A percentile compares a stretch with the other conserved stretches of the same genome.
Conservation (phyloP, 2,329 filamentous ascomycete genomes). For the Geosmithia putterillii region DNA sequence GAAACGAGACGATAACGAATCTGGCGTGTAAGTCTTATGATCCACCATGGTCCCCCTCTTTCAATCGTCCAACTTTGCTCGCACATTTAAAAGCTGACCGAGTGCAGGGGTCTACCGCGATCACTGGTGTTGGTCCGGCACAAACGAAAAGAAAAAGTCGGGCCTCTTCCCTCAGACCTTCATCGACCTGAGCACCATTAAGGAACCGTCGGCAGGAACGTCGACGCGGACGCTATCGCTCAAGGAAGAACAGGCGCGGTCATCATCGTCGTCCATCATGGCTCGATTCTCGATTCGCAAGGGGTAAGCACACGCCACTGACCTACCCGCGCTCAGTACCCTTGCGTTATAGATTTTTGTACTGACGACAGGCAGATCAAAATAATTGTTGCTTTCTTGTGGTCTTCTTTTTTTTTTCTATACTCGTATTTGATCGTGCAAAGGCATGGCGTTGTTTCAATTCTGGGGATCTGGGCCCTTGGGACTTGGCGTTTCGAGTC, state of each 20-base stretch:
- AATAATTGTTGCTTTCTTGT: no score
- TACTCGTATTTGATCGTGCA: no score
- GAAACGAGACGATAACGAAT: constrained; percentile 54
- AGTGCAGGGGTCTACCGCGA: constrained; percentile 28
- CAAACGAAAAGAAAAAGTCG: constrained; percentile 36
- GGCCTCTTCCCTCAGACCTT: constrained; percentile 40
- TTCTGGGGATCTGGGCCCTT: no score
- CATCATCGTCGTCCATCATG: constrained; percentile 16
- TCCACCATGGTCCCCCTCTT: no score
- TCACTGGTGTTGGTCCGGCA: constrained; percentile 46
- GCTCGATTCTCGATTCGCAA: constrained; percentile 19
- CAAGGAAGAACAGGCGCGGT: constrained; percentile 21
- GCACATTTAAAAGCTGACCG: constrained; percentile 3
- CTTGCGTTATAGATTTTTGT: no score
- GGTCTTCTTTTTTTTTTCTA: no score
- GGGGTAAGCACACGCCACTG: no score
- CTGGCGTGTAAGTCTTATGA: constrained; percentile 40
- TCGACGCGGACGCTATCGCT: constrained; percentile 16
- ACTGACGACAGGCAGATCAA: no score
- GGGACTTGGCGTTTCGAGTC: no score
- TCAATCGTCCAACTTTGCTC: no score
- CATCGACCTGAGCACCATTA: constrained; percentile 31
- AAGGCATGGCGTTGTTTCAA: no score
- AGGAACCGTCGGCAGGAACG: constrained; percentile 16
- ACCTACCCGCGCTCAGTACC: no score